Conservation (phyloP, 2,329 filamentous ascomycete species). For the Orbilia blumenaviensis region DNA sequence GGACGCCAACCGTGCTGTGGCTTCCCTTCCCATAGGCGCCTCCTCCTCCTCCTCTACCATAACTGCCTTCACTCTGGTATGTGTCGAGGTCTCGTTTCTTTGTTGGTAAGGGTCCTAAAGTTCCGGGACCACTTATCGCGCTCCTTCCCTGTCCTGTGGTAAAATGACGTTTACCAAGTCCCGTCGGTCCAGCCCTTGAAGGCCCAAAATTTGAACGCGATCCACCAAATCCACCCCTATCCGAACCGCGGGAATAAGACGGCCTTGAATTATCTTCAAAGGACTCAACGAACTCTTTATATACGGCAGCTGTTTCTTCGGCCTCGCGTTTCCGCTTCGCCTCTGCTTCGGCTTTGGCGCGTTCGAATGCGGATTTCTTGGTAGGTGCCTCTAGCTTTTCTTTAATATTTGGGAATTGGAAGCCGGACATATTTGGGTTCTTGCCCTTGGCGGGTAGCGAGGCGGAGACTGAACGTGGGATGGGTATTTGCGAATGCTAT, state of each 20-base stretch:
- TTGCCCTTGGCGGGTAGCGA: background rate
- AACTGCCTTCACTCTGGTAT: slow-evolving; percentile 37
- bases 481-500: background rate
- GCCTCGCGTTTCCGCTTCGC: slow-evolving; percentile 85
- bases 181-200: slow-evolving; percentile 52
- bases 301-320: slow-evolving; percentile 85
- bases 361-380: slow-evolving; percentile 88
- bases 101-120: slow-evolving; percentile 36
- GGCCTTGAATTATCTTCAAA: slow-evolving; percentile 62
- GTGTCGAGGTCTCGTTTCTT: slow-evolving; percentile 54
- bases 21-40: slow-evolving; percentile 52
- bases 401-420: slow-evolving; percentile 74
- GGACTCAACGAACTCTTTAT: slow-evolving; percentile 85
- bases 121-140: slow-evolving; percentile 46
- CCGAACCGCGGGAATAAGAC: slow-evolving; percentile 52
- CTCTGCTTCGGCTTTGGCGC: slow-evolving; percentile 86
- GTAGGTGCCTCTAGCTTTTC: slow-evolving; percentile 80
- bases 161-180: slow-evolving; percentile 48
- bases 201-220: slow-evolving; percentile 42
- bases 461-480: slow-evolving; percentile 4
- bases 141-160: slow-evolving; percentile 29
- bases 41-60: slow-evolving; percentile 33
- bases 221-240: slow-evolving; percentile 59
- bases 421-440: slow-evolving; percentile 37
- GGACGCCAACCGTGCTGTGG: slow-evolving; percentile 53